Percentiles rank a stretch among this genome's conserved stretches.
These are phyloP conservation scores for Boletus bicolor DNA, from an alignment of 768 basidiomycete genomes.

Conservation along the genomic window DNA sequence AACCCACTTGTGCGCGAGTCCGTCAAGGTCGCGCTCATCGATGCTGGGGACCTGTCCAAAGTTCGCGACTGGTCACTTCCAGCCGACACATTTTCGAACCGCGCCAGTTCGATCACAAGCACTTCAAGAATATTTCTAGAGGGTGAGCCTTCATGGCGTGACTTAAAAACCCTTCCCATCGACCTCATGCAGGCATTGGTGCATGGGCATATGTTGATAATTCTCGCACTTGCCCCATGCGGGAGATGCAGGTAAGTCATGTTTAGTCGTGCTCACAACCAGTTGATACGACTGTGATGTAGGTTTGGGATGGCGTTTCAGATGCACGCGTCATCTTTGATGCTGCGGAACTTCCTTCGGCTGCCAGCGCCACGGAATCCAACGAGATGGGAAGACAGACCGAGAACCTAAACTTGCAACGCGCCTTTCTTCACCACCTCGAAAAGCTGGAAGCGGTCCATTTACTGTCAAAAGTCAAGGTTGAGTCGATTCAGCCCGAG, in stretches of 20 bases:
- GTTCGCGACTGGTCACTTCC: slow-evolving; percentile 63
- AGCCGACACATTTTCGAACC: slow-evolving; percentile 64
- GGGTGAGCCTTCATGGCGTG: slow-evolving; percentile 38
- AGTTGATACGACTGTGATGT: slow-evolving; percentile 1
- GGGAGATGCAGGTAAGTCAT: slow-evolving; percentile 78
- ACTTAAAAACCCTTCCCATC: neutral
- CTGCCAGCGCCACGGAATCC: slow-evolving; percentile 26
- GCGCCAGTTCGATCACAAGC: slow-evolving; percentile 84
- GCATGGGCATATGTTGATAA: slow-evolving; percentile 79
- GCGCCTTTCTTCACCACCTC: slow-evolving; percentile 70
- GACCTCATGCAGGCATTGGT: slow-evolving; percentile 57
- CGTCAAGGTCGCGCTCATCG: slow-evolving; percentile 69
- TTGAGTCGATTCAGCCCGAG: slow-evolving; percentile 58
- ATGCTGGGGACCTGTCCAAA: slow-evolving; percentile 73
- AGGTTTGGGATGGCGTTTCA: slow-evolving; percentile 93
- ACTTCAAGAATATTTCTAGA: slow-evolving; percentile 63
- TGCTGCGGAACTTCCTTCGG: slow-evolving; percentile 41
- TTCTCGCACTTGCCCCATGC: slow-evolving; percentile 64
- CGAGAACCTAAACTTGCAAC: slow-evolving; percentile 92
- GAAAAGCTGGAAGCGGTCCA: slow-evolving; percentile 49
- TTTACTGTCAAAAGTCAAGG: slow-evolving; percentile 71
- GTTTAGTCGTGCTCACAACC: neutral
- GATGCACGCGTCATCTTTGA: slow-evolving; percentile 74
- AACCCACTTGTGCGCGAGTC: slow-evolving; percentile 48
- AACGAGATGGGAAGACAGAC: slow-evolving; percentile 77